Conservation (phyloP, 78 protist genomes). For the Dictyostelium capitatum region DNA sequence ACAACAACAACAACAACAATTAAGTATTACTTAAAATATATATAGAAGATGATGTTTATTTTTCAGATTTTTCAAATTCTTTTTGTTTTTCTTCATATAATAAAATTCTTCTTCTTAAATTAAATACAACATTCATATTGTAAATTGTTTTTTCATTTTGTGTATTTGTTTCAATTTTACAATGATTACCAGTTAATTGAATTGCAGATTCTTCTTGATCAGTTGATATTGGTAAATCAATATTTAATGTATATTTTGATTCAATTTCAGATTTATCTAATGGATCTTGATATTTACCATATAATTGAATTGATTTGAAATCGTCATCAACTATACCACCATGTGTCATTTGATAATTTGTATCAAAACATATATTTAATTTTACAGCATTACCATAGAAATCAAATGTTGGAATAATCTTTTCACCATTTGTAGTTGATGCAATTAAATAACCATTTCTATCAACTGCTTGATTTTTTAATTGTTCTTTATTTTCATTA, state of each 20-base stretch:
- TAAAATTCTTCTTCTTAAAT: conserved; percentile 1
- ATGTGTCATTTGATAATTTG: not conserved
- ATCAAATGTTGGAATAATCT: not conserved
- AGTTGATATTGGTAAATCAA: not conserved
- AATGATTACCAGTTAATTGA: not conserved
- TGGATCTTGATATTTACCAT: not conserved
- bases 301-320: not conserved
- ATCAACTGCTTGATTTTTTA: not conserved
- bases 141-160: conserved; percentile 1
- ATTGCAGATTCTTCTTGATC: not conserved
- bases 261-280: not conserved
- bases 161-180: not conserved
- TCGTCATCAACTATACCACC: not conserved
- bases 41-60: too few species aligned
- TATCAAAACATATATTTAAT: not conserved
- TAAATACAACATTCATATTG: not conserved
- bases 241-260: not conserved
- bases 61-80: not conserved
- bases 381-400: not conserved
- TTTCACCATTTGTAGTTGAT: not conserved
- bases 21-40: too few species aligned
- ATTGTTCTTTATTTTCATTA: not conserved
- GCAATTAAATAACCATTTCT: conserved; percentile 13
- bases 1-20: too few species aligned
- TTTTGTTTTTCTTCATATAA: not conserved